A percentile compares a stretch with the other conserved stretches of the same genome.
Conservation (phyloP, 306 rosid genomes). For the Begonia masoniana region DNA sequence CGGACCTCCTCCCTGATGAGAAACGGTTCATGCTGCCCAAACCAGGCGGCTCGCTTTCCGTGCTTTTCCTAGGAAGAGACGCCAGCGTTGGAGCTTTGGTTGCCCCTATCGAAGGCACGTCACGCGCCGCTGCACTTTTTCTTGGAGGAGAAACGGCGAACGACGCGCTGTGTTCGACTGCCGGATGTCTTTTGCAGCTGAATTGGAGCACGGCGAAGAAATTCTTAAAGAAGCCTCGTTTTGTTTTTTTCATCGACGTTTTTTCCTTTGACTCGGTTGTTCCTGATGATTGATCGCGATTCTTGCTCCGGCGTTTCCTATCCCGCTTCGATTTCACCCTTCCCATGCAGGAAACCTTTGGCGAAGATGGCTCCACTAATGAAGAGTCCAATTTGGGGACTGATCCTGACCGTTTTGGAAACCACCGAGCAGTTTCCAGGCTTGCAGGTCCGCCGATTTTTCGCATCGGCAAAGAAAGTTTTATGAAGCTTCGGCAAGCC, state of each 20-base stretch:
- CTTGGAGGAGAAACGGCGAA: conserved; percentile 11
- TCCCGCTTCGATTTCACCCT: conserved; percentile 78
- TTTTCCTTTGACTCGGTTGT: conserved; percentile 18
- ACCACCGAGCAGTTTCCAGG: conserved; percentile 31
- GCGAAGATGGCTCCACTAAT: conserved; percentile 69
- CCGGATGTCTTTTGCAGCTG: conserved; percentile 25
- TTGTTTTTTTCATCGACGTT: conserved; percentile 21
- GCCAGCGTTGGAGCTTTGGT: conserved; percentile 13
- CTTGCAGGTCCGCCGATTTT: conserved; percentile 35
- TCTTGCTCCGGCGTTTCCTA: conserved; percentile 41
- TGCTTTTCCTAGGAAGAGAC: conserved; percentile 39
- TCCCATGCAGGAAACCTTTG: conserved; percentile 94
- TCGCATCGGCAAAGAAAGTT: conserved; percentile 32
- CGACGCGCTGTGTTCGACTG: conserved; percentile 8
- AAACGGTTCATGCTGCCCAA: conserved; percentile 57
- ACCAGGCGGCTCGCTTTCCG: conserved; percentile 53
- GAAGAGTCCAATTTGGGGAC: conserved; percentile 37
- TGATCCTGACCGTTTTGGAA: conserved; percentile 58
- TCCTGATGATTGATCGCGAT: conserved; percentile 25
- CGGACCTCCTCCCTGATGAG: conserved; percentile 73
- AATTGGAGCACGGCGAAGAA: conserved; percentile 43
- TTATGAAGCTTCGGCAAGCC: conserved; percentile 87
- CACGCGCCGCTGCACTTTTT: not conserved
- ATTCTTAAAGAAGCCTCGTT: conserved; percentile 43
- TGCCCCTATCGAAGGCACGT: not conserved